Evolutionary conservation across 257 asterid species (phyloP).

Genomic region (Solanum phureja): DNA sequence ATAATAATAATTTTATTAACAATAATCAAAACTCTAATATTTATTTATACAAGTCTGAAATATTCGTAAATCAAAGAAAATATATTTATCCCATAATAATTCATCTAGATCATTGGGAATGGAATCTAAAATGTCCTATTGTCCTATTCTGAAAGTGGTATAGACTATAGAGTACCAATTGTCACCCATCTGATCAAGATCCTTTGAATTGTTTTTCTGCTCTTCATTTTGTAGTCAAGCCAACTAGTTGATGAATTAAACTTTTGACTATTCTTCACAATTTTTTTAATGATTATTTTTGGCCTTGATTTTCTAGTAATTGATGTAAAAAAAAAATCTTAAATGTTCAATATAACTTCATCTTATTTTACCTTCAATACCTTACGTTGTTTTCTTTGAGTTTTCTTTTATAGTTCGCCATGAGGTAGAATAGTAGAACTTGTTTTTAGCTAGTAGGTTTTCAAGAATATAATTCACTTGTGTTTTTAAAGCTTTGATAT

Average conservation of each 20-base stretch:
- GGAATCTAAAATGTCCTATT: background rate
- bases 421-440: background rate
- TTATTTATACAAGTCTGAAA: background rate
- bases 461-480: background rate
- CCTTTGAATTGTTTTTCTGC: background rate
- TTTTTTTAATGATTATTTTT: background rate
- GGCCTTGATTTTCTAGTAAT: background rate
- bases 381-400: background rate
- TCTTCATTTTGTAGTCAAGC: background rate
- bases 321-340: background rate
- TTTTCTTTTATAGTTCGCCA: background rate
- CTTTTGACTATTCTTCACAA: background rate
- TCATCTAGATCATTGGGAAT: background rate
- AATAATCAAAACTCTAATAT: too few relatives aligned
- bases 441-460: background rate
- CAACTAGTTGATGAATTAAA: background rate
- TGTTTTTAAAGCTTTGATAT: too few relatives aligned
- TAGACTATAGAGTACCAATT: background rate
- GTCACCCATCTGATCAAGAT: background rate
- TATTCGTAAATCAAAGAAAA: background rate
- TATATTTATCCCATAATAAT: background rate
- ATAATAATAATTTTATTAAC: too few relatives aligned
- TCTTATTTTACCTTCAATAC: background rate
- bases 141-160: background rate
- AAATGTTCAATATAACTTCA: background rate